Evolutionary conservation across 1,284 basidiomycete species (phyloP).

Genomic region (Microbotryum lychnidis-dioicae): DNA sequence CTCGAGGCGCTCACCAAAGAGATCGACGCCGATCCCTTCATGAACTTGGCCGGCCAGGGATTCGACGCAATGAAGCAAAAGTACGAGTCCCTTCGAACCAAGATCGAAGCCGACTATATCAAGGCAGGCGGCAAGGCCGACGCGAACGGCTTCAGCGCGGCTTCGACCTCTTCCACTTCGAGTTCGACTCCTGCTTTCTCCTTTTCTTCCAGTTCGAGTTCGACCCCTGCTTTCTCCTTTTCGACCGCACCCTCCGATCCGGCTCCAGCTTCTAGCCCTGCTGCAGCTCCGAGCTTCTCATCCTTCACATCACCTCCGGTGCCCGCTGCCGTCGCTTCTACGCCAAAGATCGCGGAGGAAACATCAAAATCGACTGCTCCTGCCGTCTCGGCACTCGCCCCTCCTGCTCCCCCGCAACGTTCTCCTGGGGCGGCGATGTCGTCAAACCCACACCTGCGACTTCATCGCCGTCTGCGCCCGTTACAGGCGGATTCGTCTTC

Average conservation of each 20-base stretch:
- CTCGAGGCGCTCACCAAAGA: slow-evolving; percentile 55
- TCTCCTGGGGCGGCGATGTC: slow-evolving; percentile 28
- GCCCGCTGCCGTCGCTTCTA: background rate
- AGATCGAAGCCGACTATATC: slow-evolving; percentile 47
- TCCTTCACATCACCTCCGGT: slow-evolving; percentile 6
- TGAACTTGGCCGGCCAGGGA: slow-evolving; percentile 49
- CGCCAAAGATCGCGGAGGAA: background rate
- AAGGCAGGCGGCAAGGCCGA: background rate
- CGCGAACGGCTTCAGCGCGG: background rate
- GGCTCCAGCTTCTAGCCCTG: no score
- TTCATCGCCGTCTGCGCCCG: slow-evolving; percentile 8
- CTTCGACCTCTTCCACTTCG: no score
- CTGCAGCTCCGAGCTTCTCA: background rate
- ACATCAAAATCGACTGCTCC: background rate
- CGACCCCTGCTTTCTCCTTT: background rate
- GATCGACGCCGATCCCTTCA: slow-evolving; percentile 65
- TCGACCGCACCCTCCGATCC: no score
- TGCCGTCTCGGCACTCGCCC: slow-evolving; percentile 5
- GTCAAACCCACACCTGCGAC: slow-evolving; percentile 24
- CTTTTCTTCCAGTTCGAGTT: background rate
- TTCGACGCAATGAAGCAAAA: slow-evolving; percentile 48
- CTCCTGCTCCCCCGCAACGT: slow-evolving; percentile 31
- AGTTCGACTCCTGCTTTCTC: background rate
- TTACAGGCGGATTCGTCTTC: slow-evolving; percentile 32
- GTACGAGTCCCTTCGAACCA: slow-evolving; percentile 55